Base-by-base conservation (phyloP, 306 rosid species). In the Herpetospermum pedunculosum region DNA sequence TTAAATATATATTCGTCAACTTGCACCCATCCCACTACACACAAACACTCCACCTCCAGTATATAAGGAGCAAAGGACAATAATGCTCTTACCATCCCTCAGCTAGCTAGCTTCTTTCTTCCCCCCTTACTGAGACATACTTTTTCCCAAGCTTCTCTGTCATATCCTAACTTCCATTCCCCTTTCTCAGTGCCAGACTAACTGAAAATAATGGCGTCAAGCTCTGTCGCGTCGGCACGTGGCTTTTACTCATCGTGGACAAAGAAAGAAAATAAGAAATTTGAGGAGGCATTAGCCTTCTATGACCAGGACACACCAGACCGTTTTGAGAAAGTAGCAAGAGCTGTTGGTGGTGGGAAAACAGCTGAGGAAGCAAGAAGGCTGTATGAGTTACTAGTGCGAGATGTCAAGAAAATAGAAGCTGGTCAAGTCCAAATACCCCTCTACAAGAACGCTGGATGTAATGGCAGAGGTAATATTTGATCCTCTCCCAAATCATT, bases 211-310 rank as follows among this genome's bases (percentile, higher is more conserved):
- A 83, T 85, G 89, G 85, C 89, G 21, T 78, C 86, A 44, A 73
- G 78, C 72, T 58, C 83, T 9, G 34, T 76, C 71, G 72, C 63
- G 6, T 59, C 80, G 40, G 58, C 87, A 19, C 76, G 77, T n/a
- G 76, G 52, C 18, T 46, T 77, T 12, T 70, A 73, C 47, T 72
- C 83, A 63, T 68, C 80, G 49, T 93, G 98, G 98, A 93, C 97
- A 16, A 73, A 82, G 29, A 88, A 86, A 81, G 94, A 93, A 77
- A 93, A 93, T 75, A 85, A 82, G 62, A 85, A 83, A 46, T 93
- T 93, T 72, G 98, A 93, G 81, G 87, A 82, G 79, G 98, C 98
- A 28, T 92, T 93, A 67, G 98, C 98, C 4, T 86, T 87, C 32
- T 87, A 82, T 78, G 98, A 90, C 74, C 89, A 92, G 25, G 92